Base-by-base conservation (phyloP, 2,329 filamentous ascomycete genomes). In the Alternaria sp. region DNA sequence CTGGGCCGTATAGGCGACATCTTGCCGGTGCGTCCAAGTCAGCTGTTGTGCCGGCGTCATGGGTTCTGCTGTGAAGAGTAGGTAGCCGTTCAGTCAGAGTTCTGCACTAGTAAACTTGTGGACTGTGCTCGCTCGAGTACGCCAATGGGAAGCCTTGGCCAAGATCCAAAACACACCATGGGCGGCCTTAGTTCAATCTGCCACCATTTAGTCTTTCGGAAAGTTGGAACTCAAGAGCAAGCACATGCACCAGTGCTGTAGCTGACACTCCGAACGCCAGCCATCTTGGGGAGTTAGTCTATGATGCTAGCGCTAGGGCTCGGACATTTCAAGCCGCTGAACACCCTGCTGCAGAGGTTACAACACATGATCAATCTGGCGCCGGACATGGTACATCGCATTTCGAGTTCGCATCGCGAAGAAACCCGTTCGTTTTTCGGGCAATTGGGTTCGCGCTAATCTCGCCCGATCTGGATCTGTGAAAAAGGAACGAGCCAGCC, bases 81-180 rank as follows among this genome's bases (percentile, higher is more conserved):
- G 28, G 54, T 32, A 58, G 59, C 59, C 48, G 59, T 58, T 61
- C 40, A 45, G 48, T 36, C 25, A 48, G 38, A 16, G 52, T 54
- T 61, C 57, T 61, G 59, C 54, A 43, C 59, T 61, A 61, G 48
- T 40, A 34, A 45, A 18, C 45, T 60, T 51, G 52, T 18, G 53
- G 44, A 60, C 22, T 16, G 16, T 18, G 34, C 27, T 57, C 59
- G 59, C 54, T 57, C 57, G 53, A 48, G n/a, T 27, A 28, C 34
- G 49, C 59, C 59, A 53, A 34, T 22, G 12, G 22, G 20, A 46
- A 28, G 10, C 10, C 11, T 4, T 30, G 44, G 58, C 58, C 58
- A 57, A 52, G 54, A 38, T n/a, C 16, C 28, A 16, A 27, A 25
- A 48, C 40, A 45, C 52, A 16, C 41, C 48, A 57, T 40, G 41